Evolutionary conservation across 495 filamentous ascomycete genomes (phyloP), one percentile per base, ranked within the genome.

Genomic region (Podospora comata): DNA sequence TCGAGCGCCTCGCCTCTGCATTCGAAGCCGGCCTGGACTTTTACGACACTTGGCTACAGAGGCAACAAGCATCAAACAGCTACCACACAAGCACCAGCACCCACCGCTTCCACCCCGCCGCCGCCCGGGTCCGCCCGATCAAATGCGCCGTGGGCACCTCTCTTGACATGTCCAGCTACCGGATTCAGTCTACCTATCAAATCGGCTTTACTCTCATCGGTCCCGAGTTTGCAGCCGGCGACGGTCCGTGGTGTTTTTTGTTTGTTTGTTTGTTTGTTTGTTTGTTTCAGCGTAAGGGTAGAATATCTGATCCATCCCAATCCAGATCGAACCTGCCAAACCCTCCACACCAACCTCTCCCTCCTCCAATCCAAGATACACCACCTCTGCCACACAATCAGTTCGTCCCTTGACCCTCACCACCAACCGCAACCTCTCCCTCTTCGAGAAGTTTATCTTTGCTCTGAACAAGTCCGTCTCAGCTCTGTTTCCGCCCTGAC

Each of bases 121-220:
- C 66, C 26, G 64, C 19, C 55, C 60, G 56, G 11, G 59, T 27
- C 66, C n/a, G 55, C 23, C 55, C 55, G 6, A 58, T 26, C n/a
- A 73, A 73, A 54, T 77, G 70, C 65, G 79, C 78, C 20, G 67
- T 78, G 7, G 74, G 73, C 68, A 73, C 78, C 0, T 80, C 78
- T 28, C 61, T 79, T 27, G 72, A 72, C 55, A 67, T 75, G n/a
- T 80, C 78, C 9, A 66, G 67, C 32, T 71, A 71, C 32, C 75
- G 72, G 58, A 77, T 81, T 57, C 70, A 59, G 55, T 77, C 79
- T 7, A 71, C 77, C 4, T 80, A 79, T 57, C 70, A 77, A 28
- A 69, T 72, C 9, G 78, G 71, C 44, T 75, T 69, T 5, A 76
- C 78, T 20, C 72, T 81, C 20, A 74, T 81, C 59, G 79, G 79